Evolutionary conservation across 2,329 filamentous ascomycete genomes (phyloP).

Genomic region (Aciculosporium take): DNA sequence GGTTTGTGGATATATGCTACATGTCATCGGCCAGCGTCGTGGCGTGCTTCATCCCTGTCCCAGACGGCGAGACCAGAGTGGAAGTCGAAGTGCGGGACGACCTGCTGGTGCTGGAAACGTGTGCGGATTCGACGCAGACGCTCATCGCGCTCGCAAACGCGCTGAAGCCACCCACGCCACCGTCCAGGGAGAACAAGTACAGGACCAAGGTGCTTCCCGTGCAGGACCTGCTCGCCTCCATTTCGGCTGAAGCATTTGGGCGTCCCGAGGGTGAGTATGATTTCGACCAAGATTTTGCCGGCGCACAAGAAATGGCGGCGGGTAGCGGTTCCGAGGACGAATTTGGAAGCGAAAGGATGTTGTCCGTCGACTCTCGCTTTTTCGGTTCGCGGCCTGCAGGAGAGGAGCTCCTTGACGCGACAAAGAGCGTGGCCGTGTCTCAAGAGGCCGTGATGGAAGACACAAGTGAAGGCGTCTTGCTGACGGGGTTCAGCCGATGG

Average conservation of each 20-base stretch:
- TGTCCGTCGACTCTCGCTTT: slow-evolving; percentile 28
- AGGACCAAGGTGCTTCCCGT: slow-evolving; percentile 76
- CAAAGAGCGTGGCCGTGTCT: slow-evolving; percentile 19
- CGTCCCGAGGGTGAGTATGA: slow-evolving; percentile 46
- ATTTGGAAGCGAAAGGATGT: slow-evolving; percentile 21
- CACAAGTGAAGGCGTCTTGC: slow-evolving; percentile 21
- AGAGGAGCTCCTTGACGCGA: slow-evolving; percentile 36
- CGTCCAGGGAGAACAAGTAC: slow-evolving; percentile 73
- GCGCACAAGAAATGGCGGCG: slow-evolving; percentile 35
- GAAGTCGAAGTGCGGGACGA: slow-evolving; percentile 76
- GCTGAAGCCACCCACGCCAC: slow-evolving; percentile 68
- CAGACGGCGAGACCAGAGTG: slow-evolving; percentile 44
- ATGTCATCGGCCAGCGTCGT: slow-evolving; percentile 66
- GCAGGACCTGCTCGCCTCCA: slow-evolving; percentile 76
- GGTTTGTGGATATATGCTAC: slow-evolving; percentile 76
- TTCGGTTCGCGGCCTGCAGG: slow-evolving; percentile 28
- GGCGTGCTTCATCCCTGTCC: slow-evolving; percentile 42
- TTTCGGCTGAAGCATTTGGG: slow-evolving; percentile 73
- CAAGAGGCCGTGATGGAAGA: slow-evolving; percentile 20
- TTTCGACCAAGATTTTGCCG: slow-evolving; percentile 48
- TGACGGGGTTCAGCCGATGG: slow-evolving; percentile 18
- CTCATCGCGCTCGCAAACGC: slow-evolving; percentile 67
- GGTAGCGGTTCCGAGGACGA: slow-evolving; percentile 21
- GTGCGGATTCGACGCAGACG: slow-evolving; percentile 92
- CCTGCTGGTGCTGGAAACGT: slow-evolving; percentile 81